These are phyloP conservation scores for Camelina laxa DNA, from an alignment of 345 rosid species.

Conservation along the genomic window DNA sequence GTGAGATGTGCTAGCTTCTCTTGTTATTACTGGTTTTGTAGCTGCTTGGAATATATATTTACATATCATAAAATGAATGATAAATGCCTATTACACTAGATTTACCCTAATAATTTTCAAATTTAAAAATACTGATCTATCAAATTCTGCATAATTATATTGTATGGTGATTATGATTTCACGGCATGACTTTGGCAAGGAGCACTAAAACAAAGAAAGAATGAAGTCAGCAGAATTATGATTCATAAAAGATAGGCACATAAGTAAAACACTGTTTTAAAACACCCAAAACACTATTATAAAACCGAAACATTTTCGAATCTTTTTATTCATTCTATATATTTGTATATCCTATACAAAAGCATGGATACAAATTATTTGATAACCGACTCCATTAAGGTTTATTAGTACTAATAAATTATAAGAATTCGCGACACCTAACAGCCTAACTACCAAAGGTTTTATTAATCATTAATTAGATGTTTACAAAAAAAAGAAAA, in stretches of 20 bases:
- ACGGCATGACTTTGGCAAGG: background rate
- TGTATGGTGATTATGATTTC: slow-evolving; percentile 22
- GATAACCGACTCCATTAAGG: slow-evolving; percentile 44
- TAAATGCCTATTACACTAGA: background rate
- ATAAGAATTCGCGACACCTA: slow-evolving; percentile 29
- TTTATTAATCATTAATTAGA: slow-evolving; percentile 33
- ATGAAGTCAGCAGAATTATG: background rate
- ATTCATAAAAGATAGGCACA: slow-evolving; percentile 2
- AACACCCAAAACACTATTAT: background rate
- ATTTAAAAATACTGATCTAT: background rate
- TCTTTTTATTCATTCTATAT: background rate
- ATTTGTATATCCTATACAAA: slow-evolving; percentile 26
- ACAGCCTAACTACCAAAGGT: slow-evolving; percentile 32
- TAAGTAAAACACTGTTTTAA: background rate
- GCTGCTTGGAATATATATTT: too few species aligned
- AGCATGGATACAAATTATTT: slow-evolving; percentile 29
- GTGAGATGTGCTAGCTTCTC: too few species aligned
- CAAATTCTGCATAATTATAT: background rate
- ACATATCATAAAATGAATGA: background rate
- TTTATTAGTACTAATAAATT: background rate
- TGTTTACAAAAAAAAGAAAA: background rate
- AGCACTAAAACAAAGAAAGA: background rate
- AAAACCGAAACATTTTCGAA: background rate
- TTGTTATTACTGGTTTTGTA: too few species aligned
- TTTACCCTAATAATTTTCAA: background rate